Evolutionary conservation across 345 rosid species (phyloP).

Genomic region (Pugionium dolabratum): DNA sequence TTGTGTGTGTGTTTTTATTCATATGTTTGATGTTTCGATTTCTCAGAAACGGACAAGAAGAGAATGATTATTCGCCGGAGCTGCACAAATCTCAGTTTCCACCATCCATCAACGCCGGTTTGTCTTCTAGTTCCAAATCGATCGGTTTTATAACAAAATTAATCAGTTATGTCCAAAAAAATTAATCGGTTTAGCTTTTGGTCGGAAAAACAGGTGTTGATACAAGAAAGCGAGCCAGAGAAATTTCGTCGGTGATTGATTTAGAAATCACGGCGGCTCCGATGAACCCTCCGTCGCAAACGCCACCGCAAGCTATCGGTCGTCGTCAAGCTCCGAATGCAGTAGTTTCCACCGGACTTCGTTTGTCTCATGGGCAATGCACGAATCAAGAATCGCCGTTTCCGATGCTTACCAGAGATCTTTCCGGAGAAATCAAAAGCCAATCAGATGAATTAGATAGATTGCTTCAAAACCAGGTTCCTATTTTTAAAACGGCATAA

Average conservation of each 20-base stretch:
- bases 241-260: conserved; percentile 40
- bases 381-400: conserved; percentile 38
- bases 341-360: conserved; percentile 71
- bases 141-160: neutral
- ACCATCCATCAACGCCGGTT: conserved; percentile 28
- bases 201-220: conserved; percentile 32
- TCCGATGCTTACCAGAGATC: conserved; percentile 49
- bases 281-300: conserved; percentile 32
- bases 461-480: conserved; percentile 77
- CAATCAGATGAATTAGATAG: conserved; percentile 78
- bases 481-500: neutral
- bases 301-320: conserved; percentile 43
- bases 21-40: neutral
- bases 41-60: conserved; percentile 70
- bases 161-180: conserved; percentile 5
- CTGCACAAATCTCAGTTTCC: conserved; percentile 40
- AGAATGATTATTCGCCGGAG: conserved; percentile 57
- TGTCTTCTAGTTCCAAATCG: neutral
- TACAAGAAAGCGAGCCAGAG: conserved; percentile 70
- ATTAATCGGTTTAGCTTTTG: conserved; percentile 1
- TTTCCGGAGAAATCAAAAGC: conserved; percentile 60
- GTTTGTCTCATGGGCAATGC: conserved; percentile 39
- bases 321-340: conserved; percentile 46
- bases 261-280: conserved; percentile 33
- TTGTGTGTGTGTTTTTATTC: neutral